Percentiles rank a stretch among this genome's conserved stretches.
These are phyloP conservation scores for Brettanomyces anomalus DNA, from an alignment of 805 yeast species.

Conservation along the genomic window DNA sequence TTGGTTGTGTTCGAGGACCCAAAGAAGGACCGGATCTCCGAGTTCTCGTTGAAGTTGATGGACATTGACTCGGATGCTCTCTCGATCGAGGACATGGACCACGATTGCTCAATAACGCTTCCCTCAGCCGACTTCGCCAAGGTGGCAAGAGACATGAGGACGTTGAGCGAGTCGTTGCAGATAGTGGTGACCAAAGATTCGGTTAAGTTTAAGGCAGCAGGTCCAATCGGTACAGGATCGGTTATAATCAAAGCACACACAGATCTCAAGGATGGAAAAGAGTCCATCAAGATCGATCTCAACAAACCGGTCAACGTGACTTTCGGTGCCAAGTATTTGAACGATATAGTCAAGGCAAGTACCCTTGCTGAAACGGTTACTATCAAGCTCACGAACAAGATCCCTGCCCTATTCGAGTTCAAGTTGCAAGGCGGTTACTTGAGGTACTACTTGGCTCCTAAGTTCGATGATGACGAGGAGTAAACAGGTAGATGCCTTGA, in stretches of 20 bases:
- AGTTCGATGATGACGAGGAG: constrained; percentile 85
- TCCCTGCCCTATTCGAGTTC: constrained; percentile 92
- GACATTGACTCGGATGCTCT: constrained; percentile 93
- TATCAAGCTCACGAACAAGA: constrained; percentile 77
- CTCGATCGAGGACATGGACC: constrained; percentile 88
- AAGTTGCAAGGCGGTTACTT: constrained; percentile 85
- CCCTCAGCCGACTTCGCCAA: constrained; percentile 86
- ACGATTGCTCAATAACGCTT: constrained; percentile 77
- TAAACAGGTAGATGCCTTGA: not conserved
- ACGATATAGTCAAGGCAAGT: constrained; percentile 88
- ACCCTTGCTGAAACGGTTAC: constrained; percentile 69
- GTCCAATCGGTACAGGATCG: constrained; percentile 84
- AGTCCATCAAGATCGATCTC: constrained; percentile 65
- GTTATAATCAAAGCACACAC: constrained; percentile 78
- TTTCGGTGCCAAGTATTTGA: constrained; percentile 85
- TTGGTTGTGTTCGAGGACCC: constrained; percentile 84
- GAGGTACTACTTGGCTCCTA: constrained; percentile 95
- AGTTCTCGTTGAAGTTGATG: constrained; percentile 86
- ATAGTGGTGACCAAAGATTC: constrained; percentile 87
- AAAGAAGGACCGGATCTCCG: constrained; percentile 83
- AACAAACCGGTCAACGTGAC: constrained; percentile 81
- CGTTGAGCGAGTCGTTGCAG: constrained; percentile 79
- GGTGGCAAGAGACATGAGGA: constrained; percentile 78
- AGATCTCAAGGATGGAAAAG: constrained; percentile 73
- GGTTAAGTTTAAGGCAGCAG: constrained; percentile 81